Conservation (phyloP, 1,284 basidiomycete genomes). For the Pseudozyma pruni region DNA sequence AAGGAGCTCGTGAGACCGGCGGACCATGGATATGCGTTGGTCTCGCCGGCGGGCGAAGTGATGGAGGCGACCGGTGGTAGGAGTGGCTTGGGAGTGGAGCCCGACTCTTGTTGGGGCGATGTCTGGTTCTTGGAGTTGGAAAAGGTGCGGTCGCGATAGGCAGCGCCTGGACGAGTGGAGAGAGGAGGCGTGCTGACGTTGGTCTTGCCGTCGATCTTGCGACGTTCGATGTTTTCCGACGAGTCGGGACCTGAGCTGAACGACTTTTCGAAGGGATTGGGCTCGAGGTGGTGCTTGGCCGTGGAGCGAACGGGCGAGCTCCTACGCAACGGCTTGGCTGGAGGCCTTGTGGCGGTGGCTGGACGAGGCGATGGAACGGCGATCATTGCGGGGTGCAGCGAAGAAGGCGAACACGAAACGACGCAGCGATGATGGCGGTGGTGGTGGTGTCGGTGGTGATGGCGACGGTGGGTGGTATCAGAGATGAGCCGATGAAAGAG, state of each 20-base stretch:
- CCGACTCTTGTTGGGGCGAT: slow-evolving; percentile 24
- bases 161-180: slow-evolving; percentile 43
- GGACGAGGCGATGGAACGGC: slow-evolving; percentile 27
- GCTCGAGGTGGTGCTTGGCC: slow-evolving; percentile 75
- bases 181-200: slow-evolving; percentile 46
- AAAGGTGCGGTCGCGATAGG: slow-evolving; percentile 41
- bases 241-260: slow-evolving; percentile 74
- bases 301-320: slow-evolving; percentile 28
- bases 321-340: slow-evolving; percentile 33
- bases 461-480: not conserved
- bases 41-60: slow-evolving; percentile 79
- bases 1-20: slow-evolving; percentile 73
- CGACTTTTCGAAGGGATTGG: slow-evolving; percentile 95
- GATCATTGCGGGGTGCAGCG: slow-evolving; percentile 17
- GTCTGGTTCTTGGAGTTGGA: slow-evolving; percentile 37
- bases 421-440: slow-evolving; percentile 1
- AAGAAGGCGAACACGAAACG: no score
- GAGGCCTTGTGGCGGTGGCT: slow-evolving; percentile 48
- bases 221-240: slow-evolving; percentile 58
- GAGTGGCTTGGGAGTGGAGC: slow-evolving; percentile 67
- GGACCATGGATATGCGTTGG: slow-evolving; percentile 53
- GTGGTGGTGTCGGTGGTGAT: slow-evolving; percentile 4
- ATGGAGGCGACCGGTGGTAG: slow-evolving; percentile 88
- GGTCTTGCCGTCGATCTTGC: slow-evolving; percentile 32
- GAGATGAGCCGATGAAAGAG: not conserved